Evolutionary conservation across 768 basidiomycete genomes (phyloP).

Genomic region (Cystofilobasidium macerans): DNA sequence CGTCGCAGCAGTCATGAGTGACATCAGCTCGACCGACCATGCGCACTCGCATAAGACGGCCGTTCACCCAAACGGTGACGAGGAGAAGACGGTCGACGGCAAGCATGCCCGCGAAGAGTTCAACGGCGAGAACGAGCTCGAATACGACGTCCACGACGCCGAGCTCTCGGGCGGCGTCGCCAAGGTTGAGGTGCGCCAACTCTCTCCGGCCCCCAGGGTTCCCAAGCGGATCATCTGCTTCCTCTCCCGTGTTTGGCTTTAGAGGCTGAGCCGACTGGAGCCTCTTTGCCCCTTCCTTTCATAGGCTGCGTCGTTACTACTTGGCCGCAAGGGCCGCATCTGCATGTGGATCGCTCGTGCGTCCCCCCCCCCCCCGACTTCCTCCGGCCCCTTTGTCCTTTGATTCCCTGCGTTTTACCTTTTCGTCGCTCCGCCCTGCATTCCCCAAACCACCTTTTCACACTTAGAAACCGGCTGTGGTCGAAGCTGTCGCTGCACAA

Average conservation of each 20-base stretch:
- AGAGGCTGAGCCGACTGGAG: not conserved
- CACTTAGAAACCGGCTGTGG: no score
- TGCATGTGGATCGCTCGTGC: not conserved
- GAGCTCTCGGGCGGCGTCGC: not conserved
- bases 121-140: not conserved
- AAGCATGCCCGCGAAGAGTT: not conserved
- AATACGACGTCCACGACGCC: not conserved
- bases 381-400: no score
- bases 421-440: no score
- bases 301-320: not conserved
- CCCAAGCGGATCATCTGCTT: no score
- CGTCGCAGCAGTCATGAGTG: not conserved
- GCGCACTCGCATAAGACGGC: not conserved
- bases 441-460: no score
- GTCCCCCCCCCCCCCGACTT: not conserved
- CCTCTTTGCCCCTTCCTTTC: not conserved
- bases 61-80: not conserved
- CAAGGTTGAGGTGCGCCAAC: slow-evolving; percentile 1
- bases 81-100: slow-evolving; percentile 6
- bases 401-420: no score
- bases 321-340: not conserved
- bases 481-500: no score
- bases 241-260: not conserved
- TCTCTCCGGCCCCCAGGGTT: no score
- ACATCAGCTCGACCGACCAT: not conserved